Evolutionary conservation across 2,329 filamentous ascomycete species (phyloP).

Genomic region (Colletotrichum karsti): DNA sequence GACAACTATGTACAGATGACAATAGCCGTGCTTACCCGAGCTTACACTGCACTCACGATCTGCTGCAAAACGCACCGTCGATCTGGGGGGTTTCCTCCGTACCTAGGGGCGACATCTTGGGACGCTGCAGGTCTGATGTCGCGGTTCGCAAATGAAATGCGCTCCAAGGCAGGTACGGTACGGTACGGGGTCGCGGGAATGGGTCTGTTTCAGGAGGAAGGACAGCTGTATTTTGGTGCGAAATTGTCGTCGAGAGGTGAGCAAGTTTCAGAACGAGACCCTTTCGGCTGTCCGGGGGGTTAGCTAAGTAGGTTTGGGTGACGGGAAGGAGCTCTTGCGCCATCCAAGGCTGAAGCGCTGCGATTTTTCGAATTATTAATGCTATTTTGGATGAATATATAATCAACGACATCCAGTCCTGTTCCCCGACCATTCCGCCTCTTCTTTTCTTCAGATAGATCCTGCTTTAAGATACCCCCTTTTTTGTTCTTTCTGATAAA

Average conservation of each 20-base stretch:
- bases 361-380: slow-evolving; percentile 23
- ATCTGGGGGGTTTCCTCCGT: slow-evolving; percentile 14
- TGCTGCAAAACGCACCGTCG: slow-evolving; percentile 22
- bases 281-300: too few relatives aligned
- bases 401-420: slow-evolving; percentile 5
- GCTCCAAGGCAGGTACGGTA: slow-evolving; percentile 14
- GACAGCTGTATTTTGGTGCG: not conserved
- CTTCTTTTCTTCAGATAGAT: not conserved
- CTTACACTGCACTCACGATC: slow-evolving; percentile 18
- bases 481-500: not conserved
- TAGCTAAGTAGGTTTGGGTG: not conserved
- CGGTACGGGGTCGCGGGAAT: not conserved
- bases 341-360: slow-evolving; percentile 11
- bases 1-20: not conserved
- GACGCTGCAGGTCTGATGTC: not conserved
- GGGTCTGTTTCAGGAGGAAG: slow-evolving; percentile 23
- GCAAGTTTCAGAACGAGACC: slow-evolving; percentile 31
- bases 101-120: not conserved
- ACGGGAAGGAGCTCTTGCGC: slow-evolving; percentile 24
- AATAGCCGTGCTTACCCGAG: not conserved
- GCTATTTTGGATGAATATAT: slow-evolving; percentile 15
- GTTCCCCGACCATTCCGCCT: too few relatives aligned
- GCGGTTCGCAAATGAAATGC: slow-evolving; percentile 11
- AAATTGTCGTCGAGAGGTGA: slow-evolving; percentile 7
- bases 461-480: not conserved